These are phyloP conservation scores for Megacollybia marginata DNA, from an alignment of 768 basidiomycete species.

Conservation along the genomic window DNA sequence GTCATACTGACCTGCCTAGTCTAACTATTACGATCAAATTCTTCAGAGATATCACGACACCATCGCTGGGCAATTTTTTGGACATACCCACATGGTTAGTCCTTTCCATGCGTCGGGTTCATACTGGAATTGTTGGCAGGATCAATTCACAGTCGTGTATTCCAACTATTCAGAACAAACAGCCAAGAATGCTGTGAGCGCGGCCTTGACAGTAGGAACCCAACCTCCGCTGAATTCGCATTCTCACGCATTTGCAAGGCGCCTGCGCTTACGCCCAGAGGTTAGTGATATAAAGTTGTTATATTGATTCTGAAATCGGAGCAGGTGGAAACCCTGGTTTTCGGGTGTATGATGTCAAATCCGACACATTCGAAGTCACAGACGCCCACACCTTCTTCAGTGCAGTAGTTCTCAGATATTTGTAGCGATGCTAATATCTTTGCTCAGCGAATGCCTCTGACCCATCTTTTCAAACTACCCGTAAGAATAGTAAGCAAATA, in stretches of 20 bases:
- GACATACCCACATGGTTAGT: conserved; percentile 18
- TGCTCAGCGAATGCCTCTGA: conserved; percentile 16
- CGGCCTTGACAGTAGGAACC: conserved; percentile 25
- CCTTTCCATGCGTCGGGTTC: background rate
- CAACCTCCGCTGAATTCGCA: no score
- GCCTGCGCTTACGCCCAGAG: conserved; percentile 32
- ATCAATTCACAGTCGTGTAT: conserved; percentile 34
- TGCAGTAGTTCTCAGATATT: conserved; percentile 7
- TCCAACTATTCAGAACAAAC: conserved; percentile 24
- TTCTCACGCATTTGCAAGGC: no score
- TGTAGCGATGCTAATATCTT: background rate
- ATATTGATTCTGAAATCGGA: background rate
- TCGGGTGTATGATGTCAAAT: conserved; percentile 33
- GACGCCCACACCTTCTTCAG: conserved; percentile 24
- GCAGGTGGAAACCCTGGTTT: conserved; percentile 29
- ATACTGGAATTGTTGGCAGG: conserved; percentile 9
- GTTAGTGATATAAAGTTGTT: conserved; percentile 12
- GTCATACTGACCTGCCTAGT: no score
- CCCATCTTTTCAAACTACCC: conserved; percentile 16
- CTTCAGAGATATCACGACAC: conserved; percentile 30
- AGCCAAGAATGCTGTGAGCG: conserved; percentile 19
- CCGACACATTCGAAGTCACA: conserved; percentile 33
- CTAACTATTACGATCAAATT: no score
- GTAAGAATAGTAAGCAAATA: conserved; percentile 6
- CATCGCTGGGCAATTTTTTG: conserved; percentile 28